Percentiles rank a stretch among this genome's conserved stretches.
Conservation (phyloP, 2,329 filamentous ascomycete genomes). For the Ceratocystis lukuohia region DNA sequence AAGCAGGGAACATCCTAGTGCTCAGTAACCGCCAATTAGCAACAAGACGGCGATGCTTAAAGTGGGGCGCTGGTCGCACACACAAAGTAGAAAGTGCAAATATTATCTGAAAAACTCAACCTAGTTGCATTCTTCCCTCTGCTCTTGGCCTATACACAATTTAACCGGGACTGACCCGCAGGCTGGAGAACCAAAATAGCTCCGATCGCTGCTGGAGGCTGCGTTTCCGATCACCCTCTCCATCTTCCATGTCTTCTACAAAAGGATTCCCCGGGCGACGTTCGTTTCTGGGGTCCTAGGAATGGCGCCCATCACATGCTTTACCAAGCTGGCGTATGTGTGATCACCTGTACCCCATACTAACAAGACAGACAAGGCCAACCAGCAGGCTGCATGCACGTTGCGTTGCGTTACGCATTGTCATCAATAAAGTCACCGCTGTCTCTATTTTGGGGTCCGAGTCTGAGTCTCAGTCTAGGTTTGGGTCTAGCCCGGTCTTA, state of each 20-base stretch:
- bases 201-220: neutral
- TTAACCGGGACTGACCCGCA: neutral
- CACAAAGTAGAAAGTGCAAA: neutral
- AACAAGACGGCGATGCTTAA: neutral
- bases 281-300: no score
- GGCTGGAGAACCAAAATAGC: neutral
- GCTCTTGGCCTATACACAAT: neutral
- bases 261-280: neutral
- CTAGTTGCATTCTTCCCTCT: neutral
- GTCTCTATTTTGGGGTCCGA: neutral
- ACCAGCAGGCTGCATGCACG: neutral
- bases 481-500: no score
- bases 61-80: neutral
- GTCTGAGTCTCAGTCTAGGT: no score
- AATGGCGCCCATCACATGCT: no score
- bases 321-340: neutral
- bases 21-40: neutral
- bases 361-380: neutral
- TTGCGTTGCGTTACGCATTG: neutral
- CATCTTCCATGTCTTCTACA: neutral
- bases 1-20: neutral
- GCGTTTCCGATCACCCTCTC: neutral
- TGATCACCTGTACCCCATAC: conserved; percentile 7
- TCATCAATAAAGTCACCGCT: neutral
- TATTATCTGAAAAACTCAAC: neutral